These are phyloP conservation scores for Teratosphaeriaceae sp. DNA, from an alignment of 2,329 filamentous ascomycete genomes.

Conservation along the genomic window DNA sequence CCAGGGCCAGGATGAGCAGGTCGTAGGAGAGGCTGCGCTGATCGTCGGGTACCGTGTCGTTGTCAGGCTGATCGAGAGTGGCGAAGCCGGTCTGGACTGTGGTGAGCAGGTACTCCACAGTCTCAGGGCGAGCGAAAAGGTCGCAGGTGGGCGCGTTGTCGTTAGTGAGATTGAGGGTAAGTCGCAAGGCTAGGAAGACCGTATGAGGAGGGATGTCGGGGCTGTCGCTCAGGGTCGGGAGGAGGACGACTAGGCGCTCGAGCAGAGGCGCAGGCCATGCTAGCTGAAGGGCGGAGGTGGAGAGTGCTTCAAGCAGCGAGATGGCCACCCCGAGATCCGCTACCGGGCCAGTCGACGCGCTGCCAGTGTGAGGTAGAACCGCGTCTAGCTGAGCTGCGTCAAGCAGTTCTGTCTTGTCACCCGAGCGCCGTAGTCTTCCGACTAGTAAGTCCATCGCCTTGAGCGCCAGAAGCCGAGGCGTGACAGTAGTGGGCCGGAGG, in stretches of 20 bases:
- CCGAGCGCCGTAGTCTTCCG: constrained; percentile 39
- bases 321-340: constrained; percentile 45
- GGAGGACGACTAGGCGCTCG: constrained; percentile 13
- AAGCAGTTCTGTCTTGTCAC: constrained; percentile 45
- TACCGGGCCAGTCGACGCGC: too few species aligned
- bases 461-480: constrained; percentile 58
- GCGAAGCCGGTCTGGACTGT: constrained; percentile 22
- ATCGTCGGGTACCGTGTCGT: too few species aligned
- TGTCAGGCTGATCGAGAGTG: too few species aligned
- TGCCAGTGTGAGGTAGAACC: too few species aligned
- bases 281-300: constrained; percentile 16
- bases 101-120: constrained; percentile 39
- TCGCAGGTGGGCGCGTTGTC: constrained; percentile 64
- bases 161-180: constrained; percentile 83
- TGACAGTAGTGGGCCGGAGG: constrained; percentile 44
- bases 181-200: constrained; percentile 50
- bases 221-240: constrained; percentile 10
- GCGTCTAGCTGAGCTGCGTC: constrained; percentile 16
- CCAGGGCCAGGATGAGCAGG: constrained; percentile 68
- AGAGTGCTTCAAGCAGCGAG: constrained; percentile 30
- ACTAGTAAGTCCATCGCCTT: constrained; percentile 56
- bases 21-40: constrained; percentile 54
- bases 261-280: constrained; percentile 20
- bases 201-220: constrained; percentile 13
- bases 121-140: constrained; percentile 52